Evolutionary conservation across 768 basidiomycete genomes (phyloP), one percentile per base, ranked within the genome.

Genomic region (Termitomyces sp.): DNA sequence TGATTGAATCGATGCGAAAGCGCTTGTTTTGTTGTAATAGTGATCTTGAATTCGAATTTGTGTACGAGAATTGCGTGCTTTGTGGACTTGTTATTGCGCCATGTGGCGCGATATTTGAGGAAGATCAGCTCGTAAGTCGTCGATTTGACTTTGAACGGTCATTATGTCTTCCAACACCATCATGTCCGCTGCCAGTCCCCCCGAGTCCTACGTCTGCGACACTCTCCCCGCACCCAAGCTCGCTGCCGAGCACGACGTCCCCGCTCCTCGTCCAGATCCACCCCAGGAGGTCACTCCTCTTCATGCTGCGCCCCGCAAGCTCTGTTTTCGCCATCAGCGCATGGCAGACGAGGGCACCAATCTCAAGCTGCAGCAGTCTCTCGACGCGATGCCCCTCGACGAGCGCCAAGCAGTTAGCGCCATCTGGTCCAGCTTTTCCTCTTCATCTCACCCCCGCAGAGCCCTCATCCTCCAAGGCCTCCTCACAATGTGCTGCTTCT

Each of bases 401-500:
- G 96, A 98, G 62, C 83, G 96, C 43, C 85, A 93, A 69, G 85
- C 88, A 32, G 88, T 98, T 70, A 98, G 88, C 66, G 82, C 89
- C 5, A 85, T 98, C 65, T 99, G 97, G 97, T 91, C 95, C 62
- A 93, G 87, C 66, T 99, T 99, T 74, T 96, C 94, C 20, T 91
- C 93, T 0, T 96, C 96, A 1, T 87, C 94, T 0, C 94, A 98
- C 66, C 85, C 89, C 5, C 86, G 91, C 36, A 84, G 97, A 37
- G 93, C 91, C 55, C 86, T 98, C 69, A 98, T 98, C 69, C 88
- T 99, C 49, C 93, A 92, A 66, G 97, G 97, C 40, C 83, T 99
- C 58, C 86, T 99, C 64, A 98, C 97, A 16, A 98, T 99, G 94
- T 98, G 95, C 72, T 98, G 97, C 75, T 98, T 97, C 78, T 95